phyloP scores from a whole-genome alignment of 2,329 filamentous ascomycete species.

The Teratosphaeria epicoccoides region DNA sequence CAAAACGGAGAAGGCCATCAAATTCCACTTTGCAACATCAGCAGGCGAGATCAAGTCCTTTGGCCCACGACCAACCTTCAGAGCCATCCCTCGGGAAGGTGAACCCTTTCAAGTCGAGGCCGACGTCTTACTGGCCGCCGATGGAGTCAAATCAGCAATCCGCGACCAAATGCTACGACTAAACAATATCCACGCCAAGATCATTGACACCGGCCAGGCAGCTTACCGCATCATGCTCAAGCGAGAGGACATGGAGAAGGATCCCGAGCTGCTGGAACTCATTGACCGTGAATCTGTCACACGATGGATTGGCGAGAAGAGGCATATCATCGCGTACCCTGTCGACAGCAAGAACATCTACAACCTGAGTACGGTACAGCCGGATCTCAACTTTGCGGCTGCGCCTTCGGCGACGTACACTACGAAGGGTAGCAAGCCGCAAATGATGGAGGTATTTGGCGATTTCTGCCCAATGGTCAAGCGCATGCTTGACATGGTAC shows the following conservation, averaged over 20 bases:
- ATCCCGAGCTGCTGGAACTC: conserved; percentile 57
- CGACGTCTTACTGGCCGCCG: conserved; percentile 37
- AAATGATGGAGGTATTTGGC: conserved; percentile 49
- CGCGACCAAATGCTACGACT: conserved; percentile 44
- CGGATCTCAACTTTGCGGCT: conserved; percentile 48
- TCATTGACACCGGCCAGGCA: conserved; percentile 62
- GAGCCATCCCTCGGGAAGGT: conserved; percentile 44
- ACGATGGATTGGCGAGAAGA: conserved; percentile 64
- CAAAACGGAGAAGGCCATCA: conserved; percentile 50
- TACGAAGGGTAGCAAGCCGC: conserved; percentile 48
- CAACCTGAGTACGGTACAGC: conserved; percentile 54
- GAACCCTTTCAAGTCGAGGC: conserved; percentile 42
- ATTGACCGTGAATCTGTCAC: conserved; percentile 57
- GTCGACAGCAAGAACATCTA: conserved; percentile 57
- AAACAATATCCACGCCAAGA: conserved; percentile 42
- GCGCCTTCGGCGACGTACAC: conserved; percentile 53
- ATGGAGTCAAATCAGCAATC: conserved; percentile 40
- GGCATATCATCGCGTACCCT: conserved; percentile 70
- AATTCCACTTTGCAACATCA: conserved; percentile 55
- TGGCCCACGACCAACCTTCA: conserved; percentile 49
- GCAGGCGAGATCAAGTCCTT: conserved; percentile 50
- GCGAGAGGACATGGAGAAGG: conserved; percentile 53
- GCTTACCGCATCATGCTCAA: conserved; percentile 70
- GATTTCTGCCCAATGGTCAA: conserved; percentile 53
- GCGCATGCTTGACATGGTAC: conserved; percentile 50